Percentiles rank a stretch among this genome's conserved stretches.
Conservation (phyloP, 495 filamentous ascomycete genomes). For the Xanthoparmelia taractica region DNA sequence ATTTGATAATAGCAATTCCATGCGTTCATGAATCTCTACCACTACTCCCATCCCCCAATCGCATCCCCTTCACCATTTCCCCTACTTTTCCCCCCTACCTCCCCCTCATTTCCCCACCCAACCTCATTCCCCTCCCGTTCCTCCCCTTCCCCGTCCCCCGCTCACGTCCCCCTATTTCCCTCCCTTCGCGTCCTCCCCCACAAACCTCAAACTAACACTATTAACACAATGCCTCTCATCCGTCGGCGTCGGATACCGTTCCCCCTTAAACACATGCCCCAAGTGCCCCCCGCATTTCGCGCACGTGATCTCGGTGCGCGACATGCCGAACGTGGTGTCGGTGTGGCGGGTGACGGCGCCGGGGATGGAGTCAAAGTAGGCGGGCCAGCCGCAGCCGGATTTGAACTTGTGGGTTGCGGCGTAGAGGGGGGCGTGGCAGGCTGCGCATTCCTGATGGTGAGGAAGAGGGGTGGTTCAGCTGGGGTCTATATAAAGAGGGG, state of each 20-base stretch:
- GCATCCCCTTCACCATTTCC: no score
- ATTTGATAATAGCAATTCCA: no score
- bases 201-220: constrained; percentile 82
- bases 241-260: constrained; percentile 82
- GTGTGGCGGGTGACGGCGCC: constrained; percentile 76
- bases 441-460: constrained; percentile 66
- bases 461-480: not conserved
- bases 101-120: no score
- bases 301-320: constrained; percentile 87
- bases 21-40: no score
- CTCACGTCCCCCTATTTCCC: not conserved
- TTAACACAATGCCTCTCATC: constrained; percentile 98
- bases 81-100: not conserved
- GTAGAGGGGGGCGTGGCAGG: constrained; percentile 82
- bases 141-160: not conserved
- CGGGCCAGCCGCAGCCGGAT: constrained; percentile 94
- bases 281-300: constrained; percentile 90
- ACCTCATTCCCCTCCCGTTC: no score
- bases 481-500: no score
- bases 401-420: constrained; percentile 87
- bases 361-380: constrained; percentile 89
- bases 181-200: constrained; percentile 42
- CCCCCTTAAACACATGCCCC: constrained; percentile 96
- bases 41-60: no score
- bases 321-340: constrained; percentile 73